These are phyloP conservation scores for Clonostachys chloroleuca DNA, from an alignment of 2,329 filamentous ascomycete genomes.

Conservation along the genomic window DNA sequence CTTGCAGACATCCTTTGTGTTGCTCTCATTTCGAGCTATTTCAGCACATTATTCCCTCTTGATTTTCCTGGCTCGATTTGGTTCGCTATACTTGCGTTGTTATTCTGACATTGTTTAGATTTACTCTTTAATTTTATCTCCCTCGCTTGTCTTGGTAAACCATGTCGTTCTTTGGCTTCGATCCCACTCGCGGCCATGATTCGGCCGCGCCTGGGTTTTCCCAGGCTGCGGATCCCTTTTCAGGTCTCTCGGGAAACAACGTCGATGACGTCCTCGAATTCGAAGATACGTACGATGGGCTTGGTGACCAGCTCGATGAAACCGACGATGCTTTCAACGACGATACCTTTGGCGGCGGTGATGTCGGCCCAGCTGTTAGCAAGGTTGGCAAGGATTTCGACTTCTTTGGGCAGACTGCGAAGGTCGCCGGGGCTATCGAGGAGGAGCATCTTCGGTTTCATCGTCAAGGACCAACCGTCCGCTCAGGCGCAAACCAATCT, in stretches of 20 bases:
- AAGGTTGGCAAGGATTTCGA: constrained; percentile 90
- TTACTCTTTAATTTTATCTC: constrained; percentile 7
- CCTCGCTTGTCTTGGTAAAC: constrained; percentile 9
- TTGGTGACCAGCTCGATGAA: constrained; percentile 88
- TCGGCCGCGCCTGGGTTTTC: constrained; percentile 74
- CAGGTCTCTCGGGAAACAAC: constrained; percentile 68
- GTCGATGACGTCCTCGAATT: constrained; percentile 65
- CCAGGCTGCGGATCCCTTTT: constrained; percentile 81
- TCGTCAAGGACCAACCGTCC: constrained; percentile 62
- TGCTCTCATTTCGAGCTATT: too few species aligned
- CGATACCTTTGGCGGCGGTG: constrained; percentile 72
- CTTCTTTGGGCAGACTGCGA: constrained; percentile 89
- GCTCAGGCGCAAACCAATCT: constrained; percentile 7
- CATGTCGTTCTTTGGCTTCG: constrained; percentile 94
- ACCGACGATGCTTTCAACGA: constrained; percentile 94
- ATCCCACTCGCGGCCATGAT: constrained; percentile 58
- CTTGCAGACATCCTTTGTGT: too few species aligned
- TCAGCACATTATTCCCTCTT: too few species aligned
- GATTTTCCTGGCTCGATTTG: too few species aligned
- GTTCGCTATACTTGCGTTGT: not conserved
- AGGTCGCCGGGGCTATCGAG: constrained; percentile 79
- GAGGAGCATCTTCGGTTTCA: constrained; percentile 86
- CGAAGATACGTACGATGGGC: constrained; percentile 94
- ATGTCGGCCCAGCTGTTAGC: constrained; percentile 32
- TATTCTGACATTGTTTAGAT: constrained; percentile 5